phyloP scores from a whole-genome alignment of 2,329 filamentous ascomycete species.

The Claviceps cyperi region DNA sequence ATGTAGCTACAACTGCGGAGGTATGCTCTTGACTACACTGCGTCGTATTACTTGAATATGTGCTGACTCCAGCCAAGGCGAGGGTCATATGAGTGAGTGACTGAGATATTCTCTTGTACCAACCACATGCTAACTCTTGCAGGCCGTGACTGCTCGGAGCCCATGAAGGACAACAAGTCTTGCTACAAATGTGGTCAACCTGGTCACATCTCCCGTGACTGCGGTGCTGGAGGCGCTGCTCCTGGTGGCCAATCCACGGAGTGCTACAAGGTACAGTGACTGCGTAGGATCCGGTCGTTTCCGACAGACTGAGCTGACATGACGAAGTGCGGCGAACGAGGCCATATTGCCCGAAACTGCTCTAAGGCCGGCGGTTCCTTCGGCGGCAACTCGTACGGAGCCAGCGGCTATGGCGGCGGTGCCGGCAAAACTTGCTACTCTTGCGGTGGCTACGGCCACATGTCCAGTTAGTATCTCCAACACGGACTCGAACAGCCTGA shows the following conservation, averaged over 20 bases:
- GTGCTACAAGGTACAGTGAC: constrained; percentile 64
- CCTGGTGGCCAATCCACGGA: constrained; percentile 42
- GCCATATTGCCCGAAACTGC: constrained; percentile 93
- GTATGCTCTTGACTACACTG: constrained; percentile 31
- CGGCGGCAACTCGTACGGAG: constrained; percentile 18
- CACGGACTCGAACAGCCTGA: too few relatives aligned
- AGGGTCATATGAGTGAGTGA: constrained; percentile 65
- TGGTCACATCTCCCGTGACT: constrained; percentile 88
- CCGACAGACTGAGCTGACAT: neutral
- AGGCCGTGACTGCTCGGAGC: constrained; percentile 83
- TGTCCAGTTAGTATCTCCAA: constrained; percentile 53
- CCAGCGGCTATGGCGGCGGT: constrained; percentile 29
- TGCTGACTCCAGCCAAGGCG: constrained; percentile 24
- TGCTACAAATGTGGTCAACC: constrained; percentile 68
- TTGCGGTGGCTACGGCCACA: constrained; percentile 92
- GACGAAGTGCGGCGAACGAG: constrained; percentile 69
- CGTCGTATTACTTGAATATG: neutral
- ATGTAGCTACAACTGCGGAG: constrained; percentile 67
- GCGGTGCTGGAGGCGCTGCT: constrained; percentile 40
- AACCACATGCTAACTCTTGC: constrained; percentile 3
- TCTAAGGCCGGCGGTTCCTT: constrained; percentile 42
- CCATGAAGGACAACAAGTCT: constrained; percentile 72
- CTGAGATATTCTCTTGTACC: neutral
- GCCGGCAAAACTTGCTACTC: constrained; percentile 89
- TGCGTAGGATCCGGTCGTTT: too few relatives aligned